These are phyloP conservation scores for Fagopyrum homotropicum DNA, from an alignment of 148 eudicot species.

Conservation along the genomic window DNA sequence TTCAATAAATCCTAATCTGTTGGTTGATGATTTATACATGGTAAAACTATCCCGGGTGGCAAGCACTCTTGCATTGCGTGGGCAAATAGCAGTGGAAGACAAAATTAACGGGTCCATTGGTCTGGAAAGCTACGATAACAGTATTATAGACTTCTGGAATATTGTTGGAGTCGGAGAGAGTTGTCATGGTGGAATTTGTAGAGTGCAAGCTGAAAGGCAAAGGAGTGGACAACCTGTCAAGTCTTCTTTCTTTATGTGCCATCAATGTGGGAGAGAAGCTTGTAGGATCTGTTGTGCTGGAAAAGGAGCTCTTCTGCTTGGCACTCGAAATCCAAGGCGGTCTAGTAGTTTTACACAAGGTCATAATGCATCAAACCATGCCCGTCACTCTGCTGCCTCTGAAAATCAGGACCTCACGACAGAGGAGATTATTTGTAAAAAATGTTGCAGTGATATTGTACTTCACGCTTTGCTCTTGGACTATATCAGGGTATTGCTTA, in stretches of 20 bases:
- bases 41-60: slow-evolving; percentile 63
- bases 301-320: slow-evolving; percentile 76
- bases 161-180: slow-evolving; percentile 51
- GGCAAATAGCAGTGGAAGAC: slow-evolving; percentile 77
- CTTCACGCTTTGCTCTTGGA: slow-evolving; percentile 82
- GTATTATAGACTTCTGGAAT: slow-evolving; percentile 81
- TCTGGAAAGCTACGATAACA: slow-evolving; percentile 39
- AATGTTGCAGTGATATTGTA: slow-evolving; percentile 69
- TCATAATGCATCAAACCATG: slow-evolving; percentile 47
- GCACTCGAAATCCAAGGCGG: slow-evolving; percentile 39
- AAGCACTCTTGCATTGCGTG: slow-evolving; percentile 68
- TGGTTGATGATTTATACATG: slow-evolving; percentile 66
- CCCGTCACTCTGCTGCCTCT: background rate
- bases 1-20: slow-evolving; percentile 71
- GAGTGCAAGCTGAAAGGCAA: slow-evolving; percentile 60
- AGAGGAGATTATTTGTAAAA: slow-evolving; percentile 73
- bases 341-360: slow-evolving; percentile 32
- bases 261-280: slow-evolving; percentile 64
- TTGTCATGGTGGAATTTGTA: slow-evolving; percentile 68
- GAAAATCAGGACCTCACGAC: slow-evolving; percentile 14
- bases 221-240: slow-evolving; percentile 30
- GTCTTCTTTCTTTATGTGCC: slow-evolving; percentile 37
- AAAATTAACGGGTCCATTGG: slow-evolving; percentile 67
- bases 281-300: slow-evolving; percentile 88
- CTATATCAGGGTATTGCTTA: slow-evolving; percentile 63